phyloP scores from a whole-genome alignment of 192 early-diverging fungal genomes.

The Coemansia javaensis region DNA sequence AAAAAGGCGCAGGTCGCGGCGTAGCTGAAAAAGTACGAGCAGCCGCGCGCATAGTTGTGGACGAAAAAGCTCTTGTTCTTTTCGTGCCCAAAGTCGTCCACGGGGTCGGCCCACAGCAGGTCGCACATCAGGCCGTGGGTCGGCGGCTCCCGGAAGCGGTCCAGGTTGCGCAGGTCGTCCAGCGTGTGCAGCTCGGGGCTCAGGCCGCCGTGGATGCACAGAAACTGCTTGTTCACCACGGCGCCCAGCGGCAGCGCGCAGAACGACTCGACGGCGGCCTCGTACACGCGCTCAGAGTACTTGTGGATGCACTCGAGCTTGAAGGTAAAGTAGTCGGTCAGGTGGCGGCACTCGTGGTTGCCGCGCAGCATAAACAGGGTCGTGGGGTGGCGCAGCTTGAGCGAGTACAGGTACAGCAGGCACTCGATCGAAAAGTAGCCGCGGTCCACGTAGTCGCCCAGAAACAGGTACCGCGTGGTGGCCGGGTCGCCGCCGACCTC shows the following conservation, averaged over 20 bases:
- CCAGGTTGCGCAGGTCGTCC: constrained; percentile 91
- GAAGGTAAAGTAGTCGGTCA: constrained; percentile 96
- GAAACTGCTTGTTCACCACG: constrained; percentile 88
- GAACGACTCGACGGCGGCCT: constrained; percentile 95
- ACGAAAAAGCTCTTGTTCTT: constrained; percentile 84
- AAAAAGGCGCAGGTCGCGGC: constrained; percentile 77
- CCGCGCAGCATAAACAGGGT: constrained; percentile 89
- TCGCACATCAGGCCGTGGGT: constrained; percentile 98
- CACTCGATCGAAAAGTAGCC: constrained; percentile 96
- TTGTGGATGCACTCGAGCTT: constrained; percentile 96
- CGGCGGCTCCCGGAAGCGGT: constrained; percentile 94
- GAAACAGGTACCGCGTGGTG: constrained; percentile 95
- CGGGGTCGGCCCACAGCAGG: constrained; percentile 95
- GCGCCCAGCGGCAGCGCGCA: constrained; percentile 92
- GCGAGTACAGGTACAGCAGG: constrained; percentile 84
- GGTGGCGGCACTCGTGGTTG: constrained; percentile 90
- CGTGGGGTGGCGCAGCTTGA: constrained; percentile 88
- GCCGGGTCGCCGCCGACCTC: constrained; percentile 90
- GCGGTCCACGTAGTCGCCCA: constrained; percentile 96
- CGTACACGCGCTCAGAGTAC: constrained; percentile 94
- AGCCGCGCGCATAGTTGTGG: constrained; percentile 93
- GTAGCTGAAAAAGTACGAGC: constrained; percentile 95
- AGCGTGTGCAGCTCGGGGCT: constrained; percentile 91
- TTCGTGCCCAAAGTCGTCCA: constrained; percentile 85
- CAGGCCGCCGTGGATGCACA: constrained; percentile 94